phyloP scores from a whole-genome alignment of 371 early-diverging fungal genomes.

The Coemansia sp. region DNA sequence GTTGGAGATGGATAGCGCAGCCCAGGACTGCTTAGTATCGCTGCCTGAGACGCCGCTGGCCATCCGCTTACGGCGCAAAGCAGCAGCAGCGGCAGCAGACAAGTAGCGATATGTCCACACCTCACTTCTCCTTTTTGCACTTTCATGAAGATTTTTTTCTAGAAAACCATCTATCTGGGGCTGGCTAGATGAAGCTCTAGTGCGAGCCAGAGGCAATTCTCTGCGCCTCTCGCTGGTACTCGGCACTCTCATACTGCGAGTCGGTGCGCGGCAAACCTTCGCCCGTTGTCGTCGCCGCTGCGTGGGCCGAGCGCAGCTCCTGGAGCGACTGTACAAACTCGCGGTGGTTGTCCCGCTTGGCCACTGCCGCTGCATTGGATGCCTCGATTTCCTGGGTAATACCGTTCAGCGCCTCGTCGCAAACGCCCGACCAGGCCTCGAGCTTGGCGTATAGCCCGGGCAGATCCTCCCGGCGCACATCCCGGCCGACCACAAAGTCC shows the following conservation, averaged over 20 bases:
- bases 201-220: neutral
- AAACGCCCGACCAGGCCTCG: conserved; percentile 23
- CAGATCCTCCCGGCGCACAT: conserved; percentile 32
- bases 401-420: conserved; percentile 21
- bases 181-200: neutral
- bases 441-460: conserved; percentile 24
- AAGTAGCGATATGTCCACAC: neutral
- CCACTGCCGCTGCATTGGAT: conserved; percentile 4
- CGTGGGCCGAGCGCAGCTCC: conserved; percentile 17
- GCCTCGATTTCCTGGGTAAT: conserved; percentile 12
- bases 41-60: conserved; percentile 35
- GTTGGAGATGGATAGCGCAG: conserved; percentile 19
- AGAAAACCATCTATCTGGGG: neutral
- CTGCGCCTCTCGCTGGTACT: conserved; percentile 36
- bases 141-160: too few species aligned
- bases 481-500: conserved; percentile 41
- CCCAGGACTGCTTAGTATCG: conserved; percentile 4
- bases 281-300: neutral
- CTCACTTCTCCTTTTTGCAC: too few species aligned
- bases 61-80: conserved; percentile 36
- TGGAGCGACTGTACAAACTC: conserved; percentile 27
- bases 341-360: conserved; percentile 14
- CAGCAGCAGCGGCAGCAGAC: neutral
- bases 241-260: conserved; percentile 39
- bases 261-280: conserved; percentile 17